A percentile compares a stretch with the other conserved stretches of the same genome.
phyloP scores from a whole-genome alignment of 2,329 filamentous ascomycete genomes.

The Alternaria postmessia region DNA sequence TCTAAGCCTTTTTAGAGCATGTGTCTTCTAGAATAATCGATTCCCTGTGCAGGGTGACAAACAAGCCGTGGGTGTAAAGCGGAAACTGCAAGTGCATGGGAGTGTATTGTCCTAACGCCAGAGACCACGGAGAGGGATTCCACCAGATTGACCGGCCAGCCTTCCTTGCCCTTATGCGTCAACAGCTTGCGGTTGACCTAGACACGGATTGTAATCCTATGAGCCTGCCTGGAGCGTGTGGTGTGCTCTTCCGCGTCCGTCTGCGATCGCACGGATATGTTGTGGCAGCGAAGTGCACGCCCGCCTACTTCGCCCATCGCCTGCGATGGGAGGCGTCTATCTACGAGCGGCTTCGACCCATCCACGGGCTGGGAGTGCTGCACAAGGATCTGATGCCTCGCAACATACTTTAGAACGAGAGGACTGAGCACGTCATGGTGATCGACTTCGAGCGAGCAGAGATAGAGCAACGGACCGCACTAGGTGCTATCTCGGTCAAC shows the following conservation, averaged over 20 bases:
- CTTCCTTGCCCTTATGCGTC: slow-evolving; percentile 42
- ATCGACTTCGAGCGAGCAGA: too few relatives aligned
- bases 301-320: slow-evolving; percentile 20
- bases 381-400: too few relatives aligned
- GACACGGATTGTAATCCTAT: slow-evolving; percentile 37
- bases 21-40: too few relatives aligned
- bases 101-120: slow-evolving; percentile 50
- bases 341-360: slow-evolving; percentile 26
- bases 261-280: slow-evolving; percentile 55
- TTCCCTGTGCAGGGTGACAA: too few relatives aligned
- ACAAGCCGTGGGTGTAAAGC: too few relatives aligned
- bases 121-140: slow-evolving; percentile 37
- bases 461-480: too few relatives aligned
- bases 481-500: too few relatives aligned
- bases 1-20: too few relatives aligned
- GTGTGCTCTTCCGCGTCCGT: slow-evolving; percentile 54
- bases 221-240: slow-evolving; percentile 43
- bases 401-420: too few relatives aligned
- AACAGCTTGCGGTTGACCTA: slow-evolving; percentile 29
- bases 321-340: slow-evolving; percentile 26
- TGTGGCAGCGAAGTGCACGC: slow-evolving; percentile 55
- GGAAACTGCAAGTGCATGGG: too few relatives aligned
- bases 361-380: neutral
- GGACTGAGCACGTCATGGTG: too few relatives aligned
- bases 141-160: slow-evolving; percentile 41